Conservation (phyloP, 768 basidiomycete genomes). For the Rhodotorula paludigena region DNA sequence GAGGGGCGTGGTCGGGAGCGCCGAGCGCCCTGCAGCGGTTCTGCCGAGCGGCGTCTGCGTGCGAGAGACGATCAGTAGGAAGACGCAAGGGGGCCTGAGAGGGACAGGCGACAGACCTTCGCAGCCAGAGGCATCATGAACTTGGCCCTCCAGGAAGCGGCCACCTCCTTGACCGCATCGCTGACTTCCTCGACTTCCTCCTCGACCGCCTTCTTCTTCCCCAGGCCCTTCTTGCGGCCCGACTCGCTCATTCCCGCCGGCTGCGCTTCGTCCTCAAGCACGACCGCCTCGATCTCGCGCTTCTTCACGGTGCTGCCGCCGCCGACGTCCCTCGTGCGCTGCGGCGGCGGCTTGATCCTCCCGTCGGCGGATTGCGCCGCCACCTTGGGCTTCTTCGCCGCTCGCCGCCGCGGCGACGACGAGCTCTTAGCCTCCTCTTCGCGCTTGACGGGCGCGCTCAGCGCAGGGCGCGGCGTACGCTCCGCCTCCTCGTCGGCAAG, state of each 20-base stretch:
- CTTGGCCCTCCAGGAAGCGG: slow-evolving; percentile 31
- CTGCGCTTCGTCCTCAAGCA: background rate
- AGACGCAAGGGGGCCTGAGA: background rate
- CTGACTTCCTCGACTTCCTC: slow-evolving; percentile 9
- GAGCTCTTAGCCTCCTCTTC: background rate
- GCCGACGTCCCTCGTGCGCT: background rate
- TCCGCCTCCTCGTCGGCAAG: background rate
- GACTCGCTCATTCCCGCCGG: background rate
- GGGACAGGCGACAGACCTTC: slow-evolving; percentile 3
- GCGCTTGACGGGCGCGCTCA: background rate
- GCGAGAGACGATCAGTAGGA: background rate
- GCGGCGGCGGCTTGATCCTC: background rate
- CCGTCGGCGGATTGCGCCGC: background rate
- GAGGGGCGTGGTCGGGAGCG: background rate
- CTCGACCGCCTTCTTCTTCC: slow-evolving; percentile 12
- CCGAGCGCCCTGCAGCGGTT: background rate
- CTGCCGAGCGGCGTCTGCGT: slow-evolving; percentile 9
- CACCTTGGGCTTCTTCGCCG: background rate
- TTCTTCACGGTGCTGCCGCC: background rate
- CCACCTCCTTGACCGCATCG: slow-evolving; percentile 14
- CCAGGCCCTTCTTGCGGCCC: background rate
- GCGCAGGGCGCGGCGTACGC: slow-evolving; percentile 1
- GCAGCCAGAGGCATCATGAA: slow-evolving; percentile 13
- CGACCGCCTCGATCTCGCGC: background rate
- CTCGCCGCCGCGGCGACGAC: background rate